Evolutionary conservation across 176 grass and related monocot species (phyloP), one percentile per base, ranked within the genome.

Genomic region (Zizania latifolia): DNA sequence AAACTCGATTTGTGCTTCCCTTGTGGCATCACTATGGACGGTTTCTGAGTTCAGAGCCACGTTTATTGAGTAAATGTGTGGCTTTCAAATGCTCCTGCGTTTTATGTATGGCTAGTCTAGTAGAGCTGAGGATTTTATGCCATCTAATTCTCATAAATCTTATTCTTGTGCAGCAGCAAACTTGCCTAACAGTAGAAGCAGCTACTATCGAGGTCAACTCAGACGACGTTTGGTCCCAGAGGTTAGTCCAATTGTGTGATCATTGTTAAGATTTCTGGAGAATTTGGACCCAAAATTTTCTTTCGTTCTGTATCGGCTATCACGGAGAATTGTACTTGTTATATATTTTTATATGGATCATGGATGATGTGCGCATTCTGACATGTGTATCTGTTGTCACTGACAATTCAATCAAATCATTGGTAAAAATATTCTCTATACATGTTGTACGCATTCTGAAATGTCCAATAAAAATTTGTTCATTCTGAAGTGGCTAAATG

Each of bases 131-230:
- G 30, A 37, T 15, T 70, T 24, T 1, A 37, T 54, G 51, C 17
- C 6, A 63, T 27, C 22, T 36, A 11, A 33, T 46, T 58, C 1
- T 48, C 26, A 7, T 7, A 80, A 1, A 23, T 76, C 5, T 7
- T 57, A 11, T 22, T 30, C 75, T 28, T 66, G 2, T 79, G 37
- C 56, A 61, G 66, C 77, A 82, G 67, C 60, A 44, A 83, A 70
- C 10, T 73, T 76, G 9, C 5, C 30, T 15, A 55, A 12, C 69
- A 73, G 74, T 21, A 14, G 22, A 43, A 32, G 28, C 68, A 54
- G 10, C 23, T 84, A 72, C 24, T 62, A 72, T 40, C 77, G 16
- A 46, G 65, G 55, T 60, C 81, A 58, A 38, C 33, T 44, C 10
- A 50, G 3, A 15, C 41, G 26, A 10, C 69, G 64, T 77, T 81